phyloP scores from a whole-genome alignment of 208 protist genomes.

The Leishmania aethiopica region DNA sequence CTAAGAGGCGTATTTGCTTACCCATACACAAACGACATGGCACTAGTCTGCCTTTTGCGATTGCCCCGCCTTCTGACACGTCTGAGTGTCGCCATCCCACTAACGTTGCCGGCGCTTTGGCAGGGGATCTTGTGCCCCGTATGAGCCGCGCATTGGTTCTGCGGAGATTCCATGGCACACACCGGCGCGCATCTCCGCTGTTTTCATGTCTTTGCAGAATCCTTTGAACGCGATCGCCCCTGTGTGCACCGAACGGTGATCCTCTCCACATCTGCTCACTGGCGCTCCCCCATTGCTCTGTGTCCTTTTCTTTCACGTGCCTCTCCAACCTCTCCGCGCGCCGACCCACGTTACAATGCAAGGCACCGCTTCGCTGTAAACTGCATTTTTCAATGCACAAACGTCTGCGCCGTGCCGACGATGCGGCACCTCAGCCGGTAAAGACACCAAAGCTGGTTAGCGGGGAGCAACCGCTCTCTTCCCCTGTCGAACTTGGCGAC shows the following conservation, averaged over 20 bases:
- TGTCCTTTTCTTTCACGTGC: neutral
- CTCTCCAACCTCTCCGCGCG: neutral
- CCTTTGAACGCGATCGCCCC: neutral
- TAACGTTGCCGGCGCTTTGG: neutral
- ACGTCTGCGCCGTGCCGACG: conserved; percentile 29
- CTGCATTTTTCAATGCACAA: conserved; percentile 50
- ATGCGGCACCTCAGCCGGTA: conserved; percentile 6
- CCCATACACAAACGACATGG: neutral
- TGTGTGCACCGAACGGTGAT: neutral
- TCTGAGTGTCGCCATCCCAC: neutral
- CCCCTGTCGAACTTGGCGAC: conserved; percentile 21
- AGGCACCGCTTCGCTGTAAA: neutral
- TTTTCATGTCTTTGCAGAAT: neutral
- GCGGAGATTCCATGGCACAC: neutral
- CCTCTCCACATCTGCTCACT: neutral
- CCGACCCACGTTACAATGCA: neutral
- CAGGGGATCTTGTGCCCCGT: neutral
- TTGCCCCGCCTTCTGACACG: neutral
- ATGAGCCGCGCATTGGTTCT: neutral
- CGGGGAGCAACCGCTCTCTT: neutral
- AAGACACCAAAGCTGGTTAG: neutral
- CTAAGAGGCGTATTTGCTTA: neutral
- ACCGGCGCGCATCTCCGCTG: neutral
- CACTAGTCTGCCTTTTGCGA: neutral
- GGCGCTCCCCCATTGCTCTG: neutral